Base-by-base conservation (phyloP, 106 monocot species). In the Acorus gramineus region DNA sequence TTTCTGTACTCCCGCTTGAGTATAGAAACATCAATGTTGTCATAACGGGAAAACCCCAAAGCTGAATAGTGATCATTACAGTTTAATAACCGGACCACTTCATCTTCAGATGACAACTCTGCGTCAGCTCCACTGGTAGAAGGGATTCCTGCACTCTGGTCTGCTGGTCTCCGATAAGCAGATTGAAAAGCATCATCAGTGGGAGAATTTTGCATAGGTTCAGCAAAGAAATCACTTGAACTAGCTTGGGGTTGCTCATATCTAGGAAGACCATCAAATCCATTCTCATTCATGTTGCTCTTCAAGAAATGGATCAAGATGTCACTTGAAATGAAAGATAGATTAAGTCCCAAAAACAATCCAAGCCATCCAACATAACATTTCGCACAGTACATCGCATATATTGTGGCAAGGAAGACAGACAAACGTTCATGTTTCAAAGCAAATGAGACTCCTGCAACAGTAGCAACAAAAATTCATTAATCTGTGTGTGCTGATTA, bases 281-380 rank as follows among this genome's bases (percentile, higher is more conserved):
- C 69, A 57, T 69, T 71, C 58, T 91, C 78, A 57, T 77, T 71
- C 13, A 80, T 61, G 56, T 77, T 78, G 52, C 77, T 91, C 76
- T 71, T 88, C 59, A 92, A 45, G 62, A 98, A 52, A 56, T 89
- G 71, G 65, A 85, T 50, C 46, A 92, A 68, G 61, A 85, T 28
- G 69, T 92, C 98, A 76, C 80, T 84, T n/a, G 92, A 88, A 61
- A 98, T 79, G 71, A 90, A 98, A 73, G 98, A 88, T 47, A 92
- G 46, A 66, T 86, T 92, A 46, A 92, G 74, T 14, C 76, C 85
- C 48, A 92, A 59, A 73, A 89, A 43, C 69, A 98, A 77, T 11
- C 96, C 96, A 78, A 83, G 59, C 91, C 87, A 98, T 43, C 96
- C 96, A 5, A 88, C 59, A 71, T 88, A 91, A 60, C 67, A 56